Evolutionary conservation across 257 asterid species (phyloP), one percentile per base, ranked within the genome.

Genomic region (Anisodus tanguticus): DNA sequence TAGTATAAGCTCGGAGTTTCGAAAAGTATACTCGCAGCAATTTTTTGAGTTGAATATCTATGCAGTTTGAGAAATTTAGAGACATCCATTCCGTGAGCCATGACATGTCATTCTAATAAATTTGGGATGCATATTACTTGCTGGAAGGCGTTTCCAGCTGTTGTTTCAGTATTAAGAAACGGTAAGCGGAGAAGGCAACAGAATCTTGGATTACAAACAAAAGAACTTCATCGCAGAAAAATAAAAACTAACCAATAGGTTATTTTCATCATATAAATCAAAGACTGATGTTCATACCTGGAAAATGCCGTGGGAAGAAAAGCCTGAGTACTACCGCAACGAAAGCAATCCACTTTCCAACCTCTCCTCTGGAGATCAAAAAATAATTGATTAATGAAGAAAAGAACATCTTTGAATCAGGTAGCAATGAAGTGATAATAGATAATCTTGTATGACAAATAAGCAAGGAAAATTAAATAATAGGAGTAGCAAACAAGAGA

Each of bases 291-390:
- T 68, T 16, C 67, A 22, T 78, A 93, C 99, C 99, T 83, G 99
- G 99, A 88, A 95, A 93, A 89, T 93, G 98, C 15, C 97, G 91
- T 2, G 98, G 98, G 88, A 93, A 97, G 94, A 97, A 97, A 62
- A 95, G 98, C 91, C 97, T 93, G 16, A 95, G 86, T 2, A 95
- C 96, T 4, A 97, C 98, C 12, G 98, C 97, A 31, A 93, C 62
- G 81, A 97, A 87, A 35, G 98, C 97, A 68, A 93, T 88, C 99
- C 98, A 97, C 66, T 87, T 91, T 12, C 99, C 99, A 6, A 93
- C 97, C 70, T 97, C 97, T 47, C 98, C 98, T 92, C 99, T 95
- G 58, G 83, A 71, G 43, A 58, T 45, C 63, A 58, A 82, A 74
- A 62, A n/a, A 72, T 7, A 31, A 74, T 22, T 2, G 45, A 22